Evolutionary conservation across 257 asterid species (phyloP).

Genomic region (Primulina huaijiensis): DNA sequence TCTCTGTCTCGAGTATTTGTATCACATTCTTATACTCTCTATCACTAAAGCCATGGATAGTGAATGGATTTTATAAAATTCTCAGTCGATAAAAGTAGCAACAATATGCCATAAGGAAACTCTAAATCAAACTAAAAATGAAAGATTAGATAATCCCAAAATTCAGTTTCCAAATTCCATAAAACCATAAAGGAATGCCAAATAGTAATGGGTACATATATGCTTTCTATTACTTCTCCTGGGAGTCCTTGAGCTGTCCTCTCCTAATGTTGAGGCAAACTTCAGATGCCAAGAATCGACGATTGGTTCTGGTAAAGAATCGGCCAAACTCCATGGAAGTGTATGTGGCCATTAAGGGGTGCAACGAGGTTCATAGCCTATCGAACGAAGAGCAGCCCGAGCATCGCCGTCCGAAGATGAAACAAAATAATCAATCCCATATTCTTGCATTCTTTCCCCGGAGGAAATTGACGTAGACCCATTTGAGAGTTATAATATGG

Average conservation of each 20-base stretch:
- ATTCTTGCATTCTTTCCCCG: too few relatives aligned
- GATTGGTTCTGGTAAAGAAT: constrained; percentile 53
- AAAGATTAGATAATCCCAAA: not conserved
- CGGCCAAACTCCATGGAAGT: constrained; percentile 61
- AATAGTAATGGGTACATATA: not conserved
- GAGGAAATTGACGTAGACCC: too few relatives aligned
- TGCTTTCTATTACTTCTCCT: constrained; percentile 61
- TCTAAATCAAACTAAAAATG: not conserved
- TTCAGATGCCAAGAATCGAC: constrained; percentile 81
- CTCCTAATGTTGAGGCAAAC: constrained; percentile 67
- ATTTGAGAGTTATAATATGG: too few relatives aligned
- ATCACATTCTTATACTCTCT: not conserved
- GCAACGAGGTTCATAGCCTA: constrained; percentile 93
- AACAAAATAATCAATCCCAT: constrained; percentile 39
- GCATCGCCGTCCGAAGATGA: constrained; percentile 92
- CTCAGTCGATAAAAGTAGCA: too few relatives aligned
- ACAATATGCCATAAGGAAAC: not conserved
- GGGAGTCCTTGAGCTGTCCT: constrained; percentile 75
- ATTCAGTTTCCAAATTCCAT: too few relatives aligned
- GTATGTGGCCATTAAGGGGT: constrained; percentile 98
- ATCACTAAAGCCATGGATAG: not conserved
- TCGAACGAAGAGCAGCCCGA: constrained; percentile 68
- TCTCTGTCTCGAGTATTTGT: not conserved
- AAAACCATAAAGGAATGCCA: too few relatives aligned
- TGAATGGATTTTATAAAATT: too few relatives aligned